Percentiles rank a stretch among this genome's conserved stretches.
Conservation (phyloP, 768 basidiomycete genomes). For the Pisolithus albus region DNA sequence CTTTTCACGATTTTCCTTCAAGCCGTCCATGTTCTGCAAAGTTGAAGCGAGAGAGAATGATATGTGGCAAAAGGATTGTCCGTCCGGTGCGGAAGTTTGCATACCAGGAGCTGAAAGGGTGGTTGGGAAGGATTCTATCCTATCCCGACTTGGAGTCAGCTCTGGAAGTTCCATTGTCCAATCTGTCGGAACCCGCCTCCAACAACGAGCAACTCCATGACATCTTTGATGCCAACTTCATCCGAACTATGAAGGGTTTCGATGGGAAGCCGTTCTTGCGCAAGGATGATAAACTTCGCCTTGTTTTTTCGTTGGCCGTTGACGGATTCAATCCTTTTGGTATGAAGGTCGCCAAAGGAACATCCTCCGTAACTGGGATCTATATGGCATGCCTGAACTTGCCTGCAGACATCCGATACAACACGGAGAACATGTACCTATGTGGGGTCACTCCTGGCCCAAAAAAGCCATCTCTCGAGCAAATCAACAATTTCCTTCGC, state of each 20-base stretch:
- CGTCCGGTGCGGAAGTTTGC: slow-evolving; percentile 10
- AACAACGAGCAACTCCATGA: too few relatives aligned
- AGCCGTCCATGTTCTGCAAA: too few relatives aligned
- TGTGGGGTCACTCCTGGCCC: slow-evolving; percentile 38
- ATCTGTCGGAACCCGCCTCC: too few relatives aligned
- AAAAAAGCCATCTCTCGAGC: slow-evolving; percentile 23
- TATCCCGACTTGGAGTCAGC: slow-evolving; percentile 19
- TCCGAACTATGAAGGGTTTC: too few relatives aligned
- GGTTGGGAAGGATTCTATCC: slow-evolving; percentile 20
- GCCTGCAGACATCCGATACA: slow-evolving; percentile 26
- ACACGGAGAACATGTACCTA: slow-evolving; percentile 34
- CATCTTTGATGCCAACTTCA: too few relatives aligned
- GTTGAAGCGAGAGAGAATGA: too few relatives aligned
- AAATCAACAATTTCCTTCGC: slow-evolving; percentile 33
- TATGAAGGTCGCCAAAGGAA: slow-evolving; percentile 25
- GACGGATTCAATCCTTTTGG: slow-evolving; percentile 4
- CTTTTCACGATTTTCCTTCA: too few relatives aligned
- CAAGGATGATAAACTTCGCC: slow-evolving; percentile 11
- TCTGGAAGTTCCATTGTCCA: slow-evolving; percentile 13
- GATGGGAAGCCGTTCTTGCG: slow-evolving; percentile 10
- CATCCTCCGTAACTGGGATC: slow-evolving; percentile 18
- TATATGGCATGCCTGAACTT: slow-evolving; percentile 31
- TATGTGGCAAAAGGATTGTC: neutral
- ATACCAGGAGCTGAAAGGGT: slow-evolving; percentile 24
- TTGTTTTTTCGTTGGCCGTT: slow-evolving; percentile 20